A percentile compares a stretch with the other conserved stretches of the same genome.
phyloP scores from a whole-genome alignment of 768 basidiomycete species.

The Asterophora parasitica region DNA sequence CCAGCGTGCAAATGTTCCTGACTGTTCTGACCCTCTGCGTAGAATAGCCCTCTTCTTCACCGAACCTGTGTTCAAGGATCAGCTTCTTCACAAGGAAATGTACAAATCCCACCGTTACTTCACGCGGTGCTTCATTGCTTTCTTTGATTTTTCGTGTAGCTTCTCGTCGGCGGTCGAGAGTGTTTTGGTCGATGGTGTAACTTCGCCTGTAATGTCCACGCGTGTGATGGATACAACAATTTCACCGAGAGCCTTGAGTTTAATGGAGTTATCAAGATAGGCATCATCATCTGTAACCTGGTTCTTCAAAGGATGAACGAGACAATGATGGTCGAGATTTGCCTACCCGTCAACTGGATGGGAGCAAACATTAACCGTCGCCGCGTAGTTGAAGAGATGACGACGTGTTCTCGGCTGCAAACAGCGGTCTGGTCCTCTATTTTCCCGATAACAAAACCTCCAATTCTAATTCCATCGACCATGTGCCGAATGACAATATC shows the following conservation, averaged over 20 bases:
- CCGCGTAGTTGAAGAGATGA: constrained; percentile 1
- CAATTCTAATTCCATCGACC: background rate
- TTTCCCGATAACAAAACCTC: too few relatives aligned
- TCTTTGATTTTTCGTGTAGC: constrained; percentile 9
- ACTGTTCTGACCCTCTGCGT: background rate
- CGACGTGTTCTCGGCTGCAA: too few relatives aligned
- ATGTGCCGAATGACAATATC: background rate
- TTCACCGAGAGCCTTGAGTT: background rate
- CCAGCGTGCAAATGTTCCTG: background rate
- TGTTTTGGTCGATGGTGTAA: background rate
- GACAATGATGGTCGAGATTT: background rate
- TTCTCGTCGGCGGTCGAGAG: background rate
- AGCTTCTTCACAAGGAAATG: too few relatives aligned
- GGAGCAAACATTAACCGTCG: constrained; percentile 2
- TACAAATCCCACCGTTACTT: too few relatives aligned
- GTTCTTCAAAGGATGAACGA: background rate
- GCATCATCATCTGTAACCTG: constrained; percentile 3
- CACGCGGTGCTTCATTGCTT: background rate
- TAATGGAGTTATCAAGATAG: background rate
- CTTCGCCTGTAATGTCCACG: background rate
- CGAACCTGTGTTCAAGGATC: background rate
- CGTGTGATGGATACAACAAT: background rate
- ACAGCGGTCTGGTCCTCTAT: too few relatives aligned
- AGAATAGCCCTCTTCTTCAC: background rate
- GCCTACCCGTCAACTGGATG: constrained; percentile 8